Base-by-base conservation (phyloP, 108 stramenopile genomes). In the Skeletonema potamos region DNA sequence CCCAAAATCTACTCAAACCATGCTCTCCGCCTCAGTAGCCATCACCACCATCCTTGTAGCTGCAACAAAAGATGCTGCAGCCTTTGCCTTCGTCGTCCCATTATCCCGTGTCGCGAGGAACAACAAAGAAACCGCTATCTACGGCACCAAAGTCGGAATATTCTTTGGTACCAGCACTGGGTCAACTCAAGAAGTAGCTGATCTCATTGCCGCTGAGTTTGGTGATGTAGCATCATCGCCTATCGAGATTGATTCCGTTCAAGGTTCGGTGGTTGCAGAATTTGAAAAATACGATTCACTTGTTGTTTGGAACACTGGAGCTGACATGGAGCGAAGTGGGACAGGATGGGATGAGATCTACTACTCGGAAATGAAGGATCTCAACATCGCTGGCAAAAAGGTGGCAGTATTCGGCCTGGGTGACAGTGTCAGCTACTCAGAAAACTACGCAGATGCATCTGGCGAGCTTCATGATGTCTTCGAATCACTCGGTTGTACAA, bases 321-420 rank as follows among this genome's bases (percentile, higher is more conserved):
- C 91, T 8, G 92, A 96, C 54, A 83, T 64, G 17, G 89, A 93
- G 68, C 82, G 95, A 26, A 84, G 82, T n/a, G 94, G 94, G 15
- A 92, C 91, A 37, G 91, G 90, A n/a, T 95, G 94, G 94, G 94
- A 95, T 77, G 94, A 92, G 70, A 74, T 95, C 20, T 95, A 95
- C 66, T 92, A 92, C 58, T 61, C 65, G 3, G 78, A 84, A 48
- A 82, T 95, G 82, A 66, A 77, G 54, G 79, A 46, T 2, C 73
- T 93, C 28, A 72, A 78, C 10, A 60, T 82, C 27, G 58, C 75
- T 11, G 92, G 89, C 3, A 96, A 93, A 65, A 92, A 91, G 54
- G 92, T 96, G 7, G 95, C 89, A 13, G 91, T 96, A 10, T 96
- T 96, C 73, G 95, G 95, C 29, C 70, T 90, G 27, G 95, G 95